Evolutionary conservation across 495 filamentous ascomycete species (phyloP), one percentile per base, ranked within the genome.

Genomic region (Neurospora sp.): DNA sequence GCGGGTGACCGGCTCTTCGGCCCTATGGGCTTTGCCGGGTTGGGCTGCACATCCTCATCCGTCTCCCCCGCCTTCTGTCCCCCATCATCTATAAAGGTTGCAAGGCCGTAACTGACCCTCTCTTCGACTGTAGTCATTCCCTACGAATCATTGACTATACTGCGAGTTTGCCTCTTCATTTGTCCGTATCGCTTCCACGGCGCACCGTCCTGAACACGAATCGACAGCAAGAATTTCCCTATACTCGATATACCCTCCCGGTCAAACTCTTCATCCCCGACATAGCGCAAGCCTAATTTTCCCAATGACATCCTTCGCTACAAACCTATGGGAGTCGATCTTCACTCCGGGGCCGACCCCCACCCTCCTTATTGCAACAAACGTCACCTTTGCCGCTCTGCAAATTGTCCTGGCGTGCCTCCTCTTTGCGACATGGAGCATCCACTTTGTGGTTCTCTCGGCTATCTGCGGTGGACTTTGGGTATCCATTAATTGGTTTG

Each of bases 401-500:
- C 96, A 98, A 77, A 42, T 90, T 53, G 85, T 97, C 40, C 89
- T 99, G 73, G 81, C 94, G 74, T 77, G 81, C 39, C 91, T 99
- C 69, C 88, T 98, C 42, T 73, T 93, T 71, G 91, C 89, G 40
- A 99, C 96, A 6, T 89, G 91, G 81, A 96, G 92, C 83, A 85
- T 95, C 38, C 96, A 99, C 84, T 98, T 98, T 76, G 75, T 93
- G 70, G 85, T 93, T 69, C 86, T 99, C 7, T 96, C 92, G 8
- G 79, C 89, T 68, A 83, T 99, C 9, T 92, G 89, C 45, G 94
- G 82, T 2, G 91, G 92, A 0, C 86, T 99, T 35, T 99, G 96
- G 96, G 92, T 87, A 81, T 88, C 90, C 27, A 97, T 99, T 82
- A 97, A 97, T 83, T 99, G 96, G 96, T 99, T 99, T 78, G 93